Conservation (phyloP, 1,284 basidiomycete genomes). For the Melampsora occidentalis region DNA sequence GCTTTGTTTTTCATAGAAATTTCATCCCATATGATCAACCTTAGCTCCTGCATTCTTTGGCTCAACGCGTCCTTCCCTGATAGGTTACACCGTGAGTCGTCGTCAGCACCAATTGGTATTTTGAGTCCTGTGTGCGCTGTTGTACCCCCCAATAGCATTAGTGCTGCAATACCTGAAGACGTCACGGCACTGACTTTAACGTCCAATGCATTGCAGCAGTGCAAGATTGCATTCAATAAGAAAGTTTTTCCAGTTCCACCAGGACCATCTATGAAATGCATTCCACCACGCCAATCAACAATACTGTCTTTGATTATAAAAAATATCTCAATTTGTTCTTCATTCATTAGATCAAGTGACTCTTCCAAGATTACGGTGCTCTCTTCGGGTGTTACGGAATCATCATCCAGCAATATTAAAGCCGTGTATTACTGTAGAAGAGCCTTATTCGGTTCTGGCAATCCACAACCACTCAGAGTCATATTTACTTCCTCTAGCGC, state of each 20-base stretch:
- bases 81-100: not conserved
- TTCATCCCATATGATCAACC: conserved; percentile 38
- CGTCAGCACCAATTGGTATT: conserved; percentile 52
- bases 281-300: no score
- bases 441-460: not conserved
- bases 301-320: no score
- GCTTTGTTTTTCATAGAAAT: conserved; percentile 12
- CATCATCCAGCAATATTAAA: no score
- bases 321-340: no score
- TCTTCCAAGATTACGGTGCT: no score
- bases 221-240: conserved; percentile 56
- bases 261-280: no score
- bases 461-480: not conserved
- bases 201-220: conserved; percentile 46
- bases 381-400: no score
- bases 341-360: no score
- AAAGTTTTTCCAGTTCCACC: conserved; percentile 58
- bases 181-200: conserved; percentile 53
- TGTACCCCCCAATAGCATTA: conserved; percentile 56
- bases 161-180: conserved; percentile 58
- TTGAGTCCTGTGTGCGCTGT: conserved; percentile 58
- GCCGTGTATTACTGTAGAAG: no score
- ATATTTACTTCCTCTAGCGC: no score
- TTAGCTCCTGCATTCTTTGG: not conserved
- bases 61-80: not conserved